Percentiles rank a stretch among this genome's conserved stretches.
Evolutionary conservation across 2,329 filamentous ascomycete genomes (phyloP).

Genomic region (Botrytis galanthina): DNA sequence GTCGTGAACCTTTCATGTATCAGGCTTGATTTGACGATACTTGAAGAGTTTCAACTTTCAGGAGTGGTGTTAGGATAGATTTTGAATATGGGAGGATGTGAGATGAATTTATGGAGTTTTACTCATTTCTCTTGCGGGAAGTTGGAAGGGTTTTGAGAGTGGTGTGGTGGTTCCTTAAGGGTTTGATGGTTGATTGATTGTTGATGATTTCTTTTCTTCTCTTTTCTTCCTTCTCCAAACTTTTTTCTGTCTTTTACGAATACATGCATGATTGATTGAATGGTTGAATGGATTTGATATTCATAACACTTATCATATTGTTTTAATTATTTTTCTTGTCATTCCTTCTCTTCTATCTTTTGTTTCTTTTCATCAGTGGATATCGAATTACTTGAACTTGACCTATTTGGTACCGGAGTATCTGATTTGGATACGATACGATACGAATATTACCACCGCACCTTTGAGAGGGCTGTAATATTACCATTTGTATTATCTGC

Average conservation of each 20-base stretch:
- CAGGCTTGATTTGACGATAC: not conserved
- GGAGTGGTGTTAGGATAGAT: not conserved
- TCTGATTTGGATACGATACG: not conserved
- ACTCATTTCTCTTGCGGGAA: not conserved
- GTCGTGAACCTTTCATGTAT: not conserved
- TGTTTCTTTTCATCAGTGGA: not conserved
- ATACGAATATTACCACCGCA: slow-evolving; percentile 22
- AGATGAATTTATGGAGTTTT: not conserved
- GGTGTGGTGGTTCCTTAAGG: too few relatives aligned
- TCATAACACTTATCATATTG: not conserved
- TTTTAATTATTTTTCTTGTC: not conserved
- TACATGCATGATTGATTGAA: not conserved
- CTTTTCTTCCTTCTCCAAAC: not conserved
- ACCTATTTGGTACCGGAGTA: not conserved
- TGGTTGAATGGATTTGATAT: not conserved
- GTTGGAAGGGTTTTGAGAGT: not conserved
- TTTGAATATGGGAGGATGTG: too few relatives aligned
- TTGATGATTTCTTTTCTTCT: not conserved
- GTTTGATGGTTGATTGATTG: not conserved
- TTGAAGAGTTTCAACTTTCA: not conserved
- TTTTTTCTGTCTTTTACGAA: not conserved
- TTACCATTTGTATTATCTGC: slow-evolving; percentile 5
- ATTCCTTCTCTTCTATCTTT: not conserved
- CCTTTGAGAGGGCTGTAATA: slow-evolving; percentile 34
- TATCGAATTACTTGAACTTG: not conserved